These are phyloP conservation scores for Oryza officinalis DNA, from an alignment of 176 grass and related monocot genomes.

Conservation along the genomic window DNA sequence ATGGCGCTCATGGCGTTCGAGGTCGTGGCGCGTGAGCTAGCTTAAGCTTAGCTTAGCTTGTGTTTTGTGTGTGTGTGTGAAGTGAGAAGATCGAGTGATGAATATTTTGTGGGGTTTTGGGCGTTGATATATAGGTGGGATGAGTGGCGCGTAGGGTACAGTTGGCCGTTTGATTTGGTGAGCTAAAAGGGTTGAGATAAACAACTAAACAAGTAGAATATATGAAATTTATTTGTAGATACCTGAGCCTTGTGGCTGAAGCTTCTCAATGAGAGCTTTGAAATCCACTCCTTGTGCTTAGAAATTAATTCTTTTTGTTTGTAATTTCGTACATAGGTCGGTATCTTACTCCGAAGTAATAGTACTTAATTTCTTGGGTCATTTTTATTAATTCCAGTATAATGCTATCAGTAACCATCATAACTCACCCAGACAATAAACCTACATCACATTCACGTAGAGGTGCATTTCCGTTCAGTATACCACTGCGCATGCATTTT, in stretches of 20 bases:
- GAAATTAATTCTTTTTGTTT: neutral
- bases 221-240: neutral
- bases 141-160: too few species aligned
- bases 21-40: neutral
- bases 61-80: neutral
- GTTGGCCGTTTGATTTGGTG: constrained; percentile 76
- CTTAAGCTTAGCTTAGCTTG: neutral
- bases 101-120: constrained; percentile 11
- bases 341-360: neutral
- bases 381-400: neutral
- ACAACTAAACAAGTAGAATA: neutral
- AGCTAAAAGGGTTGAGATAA: constrained; percentile 19
- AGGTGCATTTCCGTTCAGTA: too few species aligned
- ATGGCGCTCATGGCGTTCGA: constrained; percentile 28
- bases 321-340: neutral
- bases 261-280: neutral
- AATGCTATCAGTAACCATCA: neutral
- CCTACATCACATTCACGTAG: too few species aligned
- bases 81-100: neutral
- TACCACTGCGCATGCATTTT: too few species aligned
- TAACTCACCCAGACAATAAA: neutral
- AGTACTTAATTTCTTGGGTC: neutral
- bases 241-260: neutral
- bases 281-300: neutral
- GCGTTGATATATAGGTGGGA: constrained; percentile 48